Evolutionary conservation across 257 asterid genomes (phyloP).

Genomic region (Verbascum thapsus): DNA sequence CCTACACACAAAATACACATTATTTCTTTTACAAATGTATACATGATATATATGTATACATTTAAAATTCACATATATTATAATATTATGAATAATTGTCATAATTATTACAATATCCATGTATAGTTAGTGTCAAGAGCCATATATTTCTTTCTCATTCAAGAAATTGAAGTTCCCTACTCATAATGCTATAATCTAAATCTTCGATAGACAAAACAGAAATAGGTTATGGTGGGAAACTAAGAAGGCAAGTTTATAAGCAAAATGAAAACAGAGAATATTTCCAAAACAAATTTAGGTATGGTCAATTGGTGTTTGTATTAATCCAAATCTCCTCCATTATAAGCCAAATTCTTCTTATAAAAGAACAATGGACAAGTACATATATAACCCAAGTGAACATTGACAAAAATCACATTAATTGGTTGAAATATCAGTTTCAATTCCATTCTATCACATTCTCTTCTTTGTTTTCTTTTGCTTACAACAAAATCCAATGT

Average conservation of each 20-base stretch:
- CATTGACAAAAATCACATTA: conserved; percentile 24
- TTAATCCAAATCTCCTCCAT: not conserved
- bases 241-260: not conserved
- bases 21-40: no score
- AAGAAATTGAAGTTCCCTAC: not conserved
- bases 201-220: not conserved
- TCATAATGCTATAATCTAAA: not conserved
- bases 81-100: no score
- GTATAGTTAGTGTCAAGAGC: no score
- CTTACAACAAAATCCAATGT: no score
- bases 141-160: not conserved
- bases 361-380: not conserved
- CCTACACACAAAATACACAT: no score
- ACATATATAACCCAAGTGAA: not conserved
- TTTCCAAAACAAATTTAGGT: conserved; percentile 16
- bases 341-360: not conserved
- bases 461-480: conserved; percentile 8
- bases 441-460: conserved; percentile 14
- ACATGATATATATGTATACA: no score
- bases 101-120: no score
- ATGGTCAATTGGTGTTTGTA: conserved; percentile 9
- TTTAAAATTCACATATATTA: no score
- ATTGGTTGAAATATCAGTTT: conserved; percentile 2
- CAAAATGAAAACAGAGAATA: conserved; percentile 21
- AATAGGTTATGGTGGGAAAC: not conserved